Evolutionary conservation across 2,329 filamentous ascomycete species (phyloP), one percentile per base, ranked within the genome.

Genomic region (Coleophoma crateriformis): DNA sequence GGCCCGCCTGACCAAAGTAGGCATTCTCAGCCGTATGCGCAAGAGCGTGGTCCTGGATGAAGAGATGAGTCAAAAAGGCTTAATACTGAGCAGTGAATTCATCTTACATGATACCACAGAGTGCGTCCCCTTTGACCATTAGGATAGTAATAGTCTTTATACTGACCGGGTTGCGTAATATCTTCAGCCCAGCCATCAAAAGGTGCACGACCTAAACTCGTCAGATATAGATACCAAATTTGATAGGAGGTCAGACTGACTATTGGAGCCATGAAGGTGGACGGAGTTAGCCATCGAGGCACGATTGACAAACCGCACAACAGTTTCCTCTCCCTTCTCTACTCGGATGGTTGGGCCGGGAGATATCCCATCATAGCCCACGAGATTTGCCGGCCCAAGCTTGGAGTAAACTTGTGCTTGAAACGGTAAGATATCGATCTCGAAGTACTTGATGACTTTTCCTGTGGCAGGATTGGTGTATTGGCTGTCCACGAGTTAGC

Each of bases 131-230:
- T 68, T 58, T 80, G 72, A 13, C 60, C 64, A 58, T 82, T 82
- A 8, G 78, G 78, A 54, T 79, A 82, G 59, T 81, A 82, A 60
- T 82, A 81, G 53, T 81, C 79, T 61, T 82, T 81, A 63, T 73
- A 79, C 56, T 81, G 65, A 1, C 76, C 75, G 0, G 72, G 69
- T 1, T 63, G 41, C 1, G 74, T 73, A 22, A 69, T 64, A 50
- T 81, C 78, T 40, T 71, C 69, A 2, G 76, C 77, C 75, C 75
- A 79, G 0, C 76, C 75, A 51, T 77, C 74, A 41, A 71, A 74
- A 6, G 71, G 69, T 8, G 71, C 65, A 17, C 68, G 65, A 17
- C 35, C 35, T 38, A 13, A 27, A 2, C 27, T 27, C 27, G 27
- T 27, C 8, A 27, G 27, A 10, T 27, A 27, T 27, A 27, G 27